A percentile compares a stretch with the other conserved stretches of the same genome.
These are phyloP conservation scores for Colletotrichum sp. DNA, from an alignment of 2,329 filamentous ascomycete genomes.

Conservation along the genomic window DNA sequence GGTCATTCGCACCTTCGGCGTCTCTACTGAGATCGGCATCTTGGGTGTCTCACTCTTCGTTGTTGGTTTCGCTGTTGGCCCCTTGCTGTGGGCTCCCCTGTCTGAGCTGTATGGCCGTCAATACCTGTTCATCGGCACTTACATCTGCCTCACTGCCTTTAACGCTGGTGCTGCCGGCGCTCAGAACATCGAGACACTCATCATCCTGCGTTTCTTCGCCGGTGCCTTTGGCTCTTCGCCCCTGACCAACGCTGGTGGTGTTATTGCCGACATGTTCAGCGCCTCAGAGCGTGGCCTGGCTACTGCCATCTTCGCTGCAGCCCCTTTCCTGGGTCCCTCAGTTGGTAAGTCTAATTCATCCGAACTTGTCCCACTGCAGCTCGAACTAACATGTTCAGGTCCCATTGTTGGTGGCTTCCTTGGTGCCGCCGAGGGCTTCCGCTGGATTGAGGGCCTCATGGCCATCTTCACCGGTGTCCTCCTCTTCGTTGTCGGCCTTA, in stretches of 20 bases:
- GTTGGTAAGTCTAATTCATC: slow-evolving; percentile 57
- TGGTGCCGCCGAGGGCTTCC: slow-evolving; percentile 68
- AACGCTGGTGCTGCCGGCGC: slow-evolving; percentile 64
- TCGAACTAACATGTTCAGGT: slow-evolving; percentile 67
- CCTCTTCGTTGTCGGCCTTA: slow-evolving; percentile 45
- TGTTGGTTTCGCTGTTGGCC: slow-evolving; percentile 61
- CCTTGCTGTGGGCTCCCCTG: slow-evolving; percentile 68
- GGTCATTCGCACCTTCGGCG: slow-evolving; percentile 56
- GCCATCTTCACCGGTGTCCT: slow-evolving; percentile 56
- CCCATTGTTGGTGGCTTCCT: slow-evolving; percentile 74
- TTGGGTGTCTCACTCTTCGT: slow-evolving; percentile 54
- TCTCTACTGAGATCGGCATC: slow-evolving; percentile 47
- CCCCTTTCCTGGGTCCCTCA: slow-evolving; percentile 71
- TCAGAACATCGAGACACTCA: slow-evolving; percentile 61
- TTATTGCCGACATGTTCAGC: slow-evolving; percentile 66
- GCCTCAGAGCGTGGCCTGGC: slow-evolving; percentile 60
- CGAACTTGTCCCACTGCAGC: slow-evolving; percentile 65
- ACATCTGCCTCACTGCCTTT: slow-evolving; percentile 63
- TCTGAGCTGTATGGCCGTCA: slow-evolving; percentile 67
- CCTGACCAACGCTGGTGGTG: slow-evolving; percentile 66
- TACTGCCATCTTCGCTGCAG: slow-evolving; percentile 66
- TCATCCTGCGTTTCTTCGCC: slow-evolving; percentile 69
- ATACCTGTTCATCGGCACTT: slow-evolving; percentile 63
- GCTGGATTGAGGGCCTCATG: slow-evolving; percentile 73
- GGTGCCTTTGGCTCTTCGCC: slow-evolving; percentile 67